Evolutionary conservation across 306 rosid genomes (phyloP).

Genomic region (Dalbergia cochinchinensis): DNA sequence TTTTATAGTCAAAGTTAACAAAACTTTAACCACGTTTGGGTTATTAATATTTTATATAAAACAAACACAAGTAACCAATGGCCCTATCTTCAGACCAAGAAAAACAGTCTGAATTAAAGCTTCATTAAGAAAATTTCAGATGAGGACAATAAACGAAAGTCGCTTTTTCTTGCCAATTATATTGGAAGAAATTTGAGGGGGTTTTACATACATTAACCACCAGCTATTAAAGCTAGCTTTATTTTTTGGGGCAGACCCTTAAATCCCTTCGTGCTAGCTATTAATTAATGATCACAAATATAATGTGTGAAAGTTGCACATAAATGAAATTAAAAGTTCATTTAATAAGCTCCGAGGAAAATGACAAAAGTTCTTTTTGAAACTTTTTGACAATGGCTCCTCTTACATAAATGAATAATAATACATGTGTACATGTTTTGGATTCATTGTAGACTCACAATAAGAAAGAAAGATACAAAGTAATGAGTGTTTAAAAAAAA

Average conservation of each 20-base stretch:
- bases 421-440: background rate
- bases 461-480: no score
- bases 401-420: background rate
- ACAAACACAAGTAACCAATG: conserved; percentile 11
- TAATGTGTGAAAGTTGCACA: background rate
- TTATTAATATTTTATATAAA: conserved; percentile 5
- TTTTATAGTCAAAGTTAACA: conserved; percentile 27
- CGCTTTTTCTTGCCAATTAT: conserved; percentile 46
- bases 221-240: background rate
- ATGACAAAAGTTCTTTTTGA: conserved; percentile 43
- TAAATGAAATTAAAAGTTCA: conserved; percentile 2
- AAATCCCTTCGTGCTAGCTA: background rate
- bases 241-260: background rate
- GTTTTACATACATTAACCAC: background rate
- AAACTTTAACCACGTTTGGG: conserved; percentile 15
- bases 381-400: conserved; percentile 17
- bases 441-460: no score
- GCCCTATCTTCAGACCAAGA: conserved; percentile 41
- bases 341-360: conserved; percentile 28
- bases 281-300: conserved; percentile 1
- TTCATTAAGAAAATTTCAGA: conserved; percentile 15
- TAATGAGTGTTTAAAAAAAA: no score
- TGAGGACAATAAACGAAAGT: conserved; percentile 36
- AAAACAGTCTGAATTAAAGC: conserved; percentile 40
- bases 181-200: conserved; percentile 26